A percentile compares a stretch with the other conserved stretches of the same genome.
phyloP scores from a whole-genome alignment of 768 basidiomycete species.

The Lentinus brumalis region DNA sequence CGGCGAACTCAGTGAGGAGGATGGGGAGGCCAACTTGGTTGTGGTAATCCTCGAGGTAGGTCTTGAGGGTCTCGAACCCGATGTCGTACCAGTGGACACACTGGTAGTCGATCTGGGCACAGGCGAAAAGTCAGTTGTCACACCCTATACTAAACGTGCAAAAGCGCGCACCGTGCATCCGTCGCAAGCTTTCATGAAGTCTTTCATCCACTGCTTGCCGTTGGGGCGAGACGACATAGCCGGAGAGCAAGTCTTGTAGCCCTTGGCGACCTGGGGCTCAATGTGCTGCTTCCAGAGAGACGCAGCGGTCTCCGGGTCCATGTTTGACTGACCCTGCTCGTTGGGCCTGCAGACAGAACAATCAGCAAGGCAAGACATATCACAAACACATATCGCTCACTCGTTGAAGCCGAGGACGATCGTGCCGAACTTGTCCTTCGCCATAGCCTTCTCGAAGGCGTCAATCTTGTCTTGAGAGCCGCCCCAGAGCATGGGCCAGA shows the following conservation, averaged over 20 bases:
- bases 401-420: slow-evolving; percentile 71
- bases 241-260: slow-evolving; percentile 64
- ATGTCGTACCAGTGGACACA: slow-evolving; percentile 75
- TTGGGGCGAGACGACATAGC: slow-evolving; percentile 61
- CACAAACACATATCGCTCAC: slow-evolving; percentile 47
- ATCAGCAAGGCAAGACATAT: background rate
- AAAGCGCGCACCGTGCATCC: slow-evolving; percentile 27
- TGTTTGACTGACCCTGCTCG: slow-evolving; percentile 59
- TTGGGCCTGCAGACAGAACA: slow-evolving; percentile 58
- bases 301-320: slow-evolving; percentile 52
- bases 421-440: slow-evolving; percentile 50
- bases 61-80: slow-evolving; percentile 47
- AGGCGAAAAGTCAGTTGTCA: background rate
- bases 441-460: slow-evolving; percentile 50
- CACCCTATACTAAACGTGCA: background rate
- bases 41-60: slow-evolving; percentile 51
- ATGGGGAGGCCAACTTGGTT: slow-evolving; percentile 43
- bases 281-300: slow-evolving; percentile 63
- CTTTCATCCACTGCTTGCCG: slow-evolving; percentile 65
- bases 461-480: slow-evolving; percentile 40
- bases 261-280: slow-evolving; percentile 53
- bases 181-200: slow-evolving; percentile 56
- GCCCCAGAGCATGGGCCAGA: slow-evolving; percentile 75
- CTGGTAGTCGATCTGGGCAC: slow-evolving; percentile 50
- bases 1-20: slow-evolving; percentile 74